phyloP scores from a whole-genome alignment of 75 land plant species.

The Sequoiadendron giganteum region DNA sequence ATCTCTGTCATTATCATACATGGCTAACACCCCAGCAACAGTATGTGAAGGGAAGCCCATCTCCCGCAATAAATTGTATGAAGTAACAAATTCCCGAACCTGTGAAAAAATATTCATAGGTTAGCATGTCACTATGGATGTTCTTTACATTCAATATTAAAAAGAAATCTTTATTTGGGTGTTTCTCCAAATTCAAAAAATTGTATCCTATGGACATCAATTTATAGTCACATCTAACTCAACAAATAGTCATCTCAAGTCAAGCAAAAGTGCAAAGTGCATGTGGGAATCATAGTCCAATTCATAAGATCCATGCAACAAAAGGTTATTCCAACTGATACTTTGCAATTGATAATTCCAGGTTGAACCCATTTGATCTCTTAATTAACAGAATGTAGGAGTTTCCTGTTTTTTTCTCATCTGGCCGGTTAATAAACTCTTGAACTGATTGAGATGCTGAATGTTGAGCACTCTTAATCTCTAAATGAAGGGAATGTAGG shows the following conservation, averaged over 20 bases:
- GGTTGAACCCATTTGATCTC: not conserved
- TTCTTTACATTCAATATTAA: not conserved
- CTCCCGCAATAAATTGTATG: constrained; percentile 66
- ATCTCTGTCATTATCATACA: constrained; percentile 89
- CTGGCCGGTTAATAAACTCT: not conserved
- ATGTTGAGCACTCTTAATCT: not conserved
- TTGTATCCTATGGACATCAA: not conserved
- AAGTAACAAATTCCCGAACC: constrained; percentile 77
- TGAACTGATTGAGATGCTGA: not conserved
- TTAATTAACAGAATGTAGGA: no score
- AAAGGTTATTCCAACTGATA: not conserved
- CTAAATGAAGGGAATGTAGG: not conserved
- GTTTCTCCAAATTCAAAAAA: not conserved
- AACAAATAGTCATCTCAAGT: not conserved
- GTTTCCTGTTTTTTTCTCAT: not conserved
- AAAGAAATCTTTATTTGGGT: not conserved
- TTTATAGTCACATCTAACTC: not conserved
- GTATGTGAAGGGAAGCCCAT: constrained; percentile 84
- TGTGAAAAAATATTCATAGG: constrained; percentile 20
- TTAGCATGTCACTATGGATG: not conserved
- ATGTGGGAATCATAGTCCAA: not conserved
- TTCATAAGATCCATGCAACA: not conserved
- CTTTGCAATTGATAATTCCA: not conserved
- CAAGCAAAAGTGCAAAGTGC: not conserved
- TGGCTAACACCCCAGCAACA: constrained; percentile 73